Evolutionary conservation across 257 asterid genomes (phyloP).

Genomic region (Penstemon barbatus): DNA sequence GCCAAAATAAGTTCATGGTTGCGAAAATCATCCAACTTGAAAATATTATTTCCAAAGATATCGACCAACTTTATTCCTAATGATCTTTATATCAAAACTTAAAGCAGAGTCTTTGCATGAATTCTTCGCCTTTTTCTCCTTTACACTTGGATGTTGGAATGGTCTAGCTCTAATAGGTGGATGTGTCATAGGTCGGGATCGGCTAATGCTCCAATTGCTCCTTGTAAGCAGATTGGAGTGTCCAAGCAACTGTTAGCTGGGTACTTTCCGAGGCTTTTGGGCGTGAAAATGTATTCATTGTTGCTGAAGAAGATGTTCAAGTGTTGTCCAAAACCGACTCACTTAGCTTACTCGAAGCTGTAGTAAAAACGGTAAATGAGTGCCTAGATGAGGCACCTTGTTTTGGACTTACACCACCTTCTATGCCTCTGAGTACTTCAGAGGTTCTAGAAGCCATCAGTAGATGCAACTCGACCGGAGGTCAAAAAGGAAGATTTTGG

Average conservation of each 20-base stretch:
- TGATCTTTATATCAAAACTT: not conserved
- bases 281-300: conserved; percentile 50
- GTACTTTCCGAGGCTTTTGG: conserved; percentile 61
- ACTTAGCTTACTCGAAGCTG: conserved; percentile 45
- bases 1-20: too few species aligned
- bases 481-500: conserved; percentile 68
- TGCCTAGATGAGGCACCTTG: conserved; percentile 57
- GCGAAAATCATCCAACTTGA: not conserved
- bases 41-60: too few species aligned
- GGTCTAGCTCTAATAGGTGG: conserved; percentile 30
- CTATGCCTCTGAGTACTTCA: conserved; percentile 38
- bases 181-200: conserved; percentile 36
- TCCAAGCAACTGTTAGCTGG: conserved; percentile 87
- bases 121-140: conserved; percentile 1
- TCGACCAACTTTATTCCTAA: not conserved
- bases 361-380: conserved; percentile 52
- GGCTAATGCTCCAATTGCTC: conserved; percentile 40
- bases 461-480: conserved; percentile 66
- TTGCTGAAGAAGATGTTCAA: conserved; percentile 80
- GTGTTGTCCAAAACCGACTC: conserved; percentile 50
- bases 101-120: not conserved
- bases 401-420: conserved; percentile 56
- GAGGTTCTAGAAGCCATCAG: conserved; percentile 69
- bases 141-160: not conserved
- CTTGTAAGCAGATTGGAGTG: conserved; percentile 85